phyloP scores from a whole-genome alignment of 495 filamentous ascomycete species.

The Aspergillus sclerotiicarbonarius region DNA sequence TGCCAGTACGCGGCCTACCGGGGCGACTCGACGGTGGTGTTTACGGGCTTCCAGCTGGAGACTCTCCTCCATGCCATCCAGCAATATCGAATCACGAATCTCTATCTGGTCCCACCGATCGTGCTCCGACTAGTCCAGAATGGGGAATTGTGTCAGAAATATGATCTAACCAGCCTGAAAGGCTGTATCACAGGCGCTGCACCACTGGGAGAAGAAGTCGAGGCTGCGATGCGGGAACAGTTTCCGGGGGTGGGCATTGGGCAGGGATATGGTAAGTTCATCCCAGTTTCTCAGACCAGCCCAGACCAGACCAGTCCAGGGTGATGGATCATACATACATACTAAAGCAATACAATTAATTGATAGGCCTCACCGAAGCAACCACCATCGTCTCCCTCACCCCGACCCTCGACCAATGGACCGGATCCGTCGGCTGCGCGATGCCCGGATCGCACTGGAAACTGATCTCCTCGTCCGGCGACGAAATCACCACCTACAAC shows the following conservation, averaged over 20 bases:
- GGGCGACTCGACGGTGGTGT: neutral
- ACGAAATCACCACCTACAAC: constrained; percentile 8
- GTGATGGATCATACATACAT: too few relatives aligned
- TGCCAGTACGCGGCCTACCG: neutral
- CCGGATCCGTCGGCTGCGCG: constrained; percentile 11
- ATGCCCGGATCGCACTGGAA: constrained; percentile 9
- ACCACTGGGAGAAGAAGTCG: neutral
- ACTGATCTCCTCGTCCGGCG: constrained; percentile 9
- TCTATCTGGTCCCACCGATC: neutral
- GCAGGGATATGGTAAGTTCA: neutral
- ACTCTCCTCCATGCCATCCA: neutral
- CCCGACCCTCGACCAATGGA: constrained; percentile 9
- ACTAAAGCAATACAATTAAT: too few relatives aligned
- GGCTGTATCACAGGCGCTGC: neutral
- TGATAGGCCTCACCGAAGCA: constrained; percentile 8
- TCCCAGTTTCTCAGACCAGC: too few relatives aligned
- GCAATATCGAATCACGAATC: neutral
- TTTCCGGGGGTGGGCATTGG: neutral
- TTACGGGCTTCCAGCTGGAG: neutral
- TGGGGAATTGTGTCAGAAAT: neutral
- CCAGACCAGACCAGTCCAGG: too few relatives aligned
- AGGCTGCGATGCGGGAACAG: neutral
- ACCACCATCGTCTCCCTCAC: constrained; percentile 8
- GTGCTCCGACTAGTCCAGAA: neutral
- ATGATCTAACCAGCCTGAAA: neutral